Base-by-base conservation (phyloP, 768 basidiomycete species). In the Xanthoconium purpureum region DNA sequence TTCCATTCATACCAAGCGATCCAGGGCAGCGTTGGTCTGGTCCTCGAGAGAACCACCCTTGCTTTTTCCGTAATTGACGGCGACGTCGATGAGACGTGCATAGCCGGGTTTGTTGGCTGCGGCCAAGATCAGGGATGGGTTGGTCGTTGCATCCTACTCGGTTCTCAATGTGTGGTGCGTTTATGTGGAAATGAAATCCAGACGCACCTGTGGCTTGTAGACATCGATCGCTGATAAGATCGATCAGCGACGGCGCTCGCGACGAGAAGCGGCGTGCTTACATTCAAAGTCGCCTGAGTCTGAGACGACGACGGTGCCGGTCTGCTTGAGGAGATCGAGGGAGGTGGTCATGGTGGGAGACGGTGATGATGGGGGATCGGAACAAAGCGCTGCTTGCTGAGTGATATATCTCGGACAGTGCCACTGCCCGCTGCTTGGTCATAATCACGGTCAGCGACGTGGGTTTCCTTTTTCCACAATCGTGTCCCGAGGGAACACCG, bases 201-300 rank as follows among this genome's bases (percentile, higher is more conserved):
- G 50, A 63, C 67, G 63, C 71, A 84, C 87, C 78, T 91, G 94
- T 65, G 96, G 96, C 78, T 97, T 95, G 87, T 96, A 98, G 59
- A 81, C 87, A 77, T 87, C 94, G 80, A 98, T 97, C 62, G 89
- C 92, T 94, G 72, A 61, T 65, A 60, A 61, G 61, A 69, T 71
- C 53, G 40, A 73, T 67, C 39, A 65, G 47, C 52, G 59, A 54
- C 61, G 70, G 52, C 70, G 62, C 20, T 44, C 45, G 47, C 42
- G 61, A 37, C 42, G 15, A 10, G 35, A 40, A 24, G 48, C 14
- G 57, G 40, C 11, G 24, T 5, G 63, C 77, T 68, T 56, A 80
- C 93, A 82, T 75, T 91, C 91, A 71, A 97, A 96, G 76, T 97
- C 95, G 53, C 95, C 96, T 56, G 94, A 95, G 81, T 99, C 96